phyloP scores from a whole-genome alignment of 495 filamentous ascomycete species.

The Trichoderma parareesei region DNA sequence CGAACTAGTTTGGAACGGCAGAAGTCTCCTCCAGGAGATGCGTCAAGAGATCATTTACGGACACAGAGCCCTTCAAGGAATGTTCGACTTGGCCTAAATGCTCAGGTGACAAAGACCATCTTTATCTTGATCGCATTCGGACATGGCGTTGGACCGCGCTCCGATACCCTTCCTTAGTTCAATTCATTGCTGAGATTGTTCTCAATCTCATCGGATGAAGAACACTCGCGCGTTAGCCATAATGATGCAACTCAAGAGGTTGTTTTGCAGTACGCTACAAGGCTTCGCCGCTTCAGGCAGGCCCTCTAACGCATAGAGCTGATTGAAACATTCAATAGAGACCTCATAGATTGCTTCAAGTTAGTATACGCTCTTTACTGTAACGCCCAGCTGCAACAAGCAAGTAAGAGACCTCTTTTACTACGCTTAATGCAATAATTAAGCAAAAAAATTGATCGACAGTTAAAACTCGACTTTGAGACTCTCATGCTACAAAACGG shows the following conservation, averaged over 20 bases:
- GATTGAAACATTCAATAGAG: constrained; percentile 41
- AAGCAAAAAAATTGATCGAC: not conserved
- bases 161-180: constrained; percentile 29
- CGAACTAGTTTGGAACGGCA: constrained; percentile 44
- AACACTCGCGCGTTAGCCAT: constrained; percentile 40
- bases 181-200: constrained; percentile 50
- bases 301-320: constrained; percentile 37
- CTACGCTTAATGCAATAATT: not conserved
- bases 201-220: constrained; percentile 51
- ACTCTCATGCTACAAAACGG: not conserved
- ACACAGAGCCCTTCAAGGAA: constrained; percentile 20
- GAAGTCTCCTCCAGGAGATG: constrained; percentile 45
- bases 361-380: not conserved
- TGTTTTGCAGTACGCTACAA: constrained; percentile 42
- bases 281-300: constrained; percentile 43
- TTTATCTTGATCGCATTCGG: constrained; percentile 55
- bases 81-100: constrained; percentile 27
- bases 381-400: not conserved
- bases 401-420: not conserved
- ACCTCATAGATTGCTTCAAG: constrained; percentile 33
- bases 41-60: constrained; percentile 49
- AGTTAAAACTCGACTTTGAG: not conserved
- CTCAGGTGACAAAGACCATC: constrained; percentile 28
- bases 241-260: constrained; percentile 31
- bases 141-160: constrained; percentile 29